phyloP scores from a whole-genome alignment of 2,329 filamentous ascomycete species.

The Fusarium annulatum region DNA sequence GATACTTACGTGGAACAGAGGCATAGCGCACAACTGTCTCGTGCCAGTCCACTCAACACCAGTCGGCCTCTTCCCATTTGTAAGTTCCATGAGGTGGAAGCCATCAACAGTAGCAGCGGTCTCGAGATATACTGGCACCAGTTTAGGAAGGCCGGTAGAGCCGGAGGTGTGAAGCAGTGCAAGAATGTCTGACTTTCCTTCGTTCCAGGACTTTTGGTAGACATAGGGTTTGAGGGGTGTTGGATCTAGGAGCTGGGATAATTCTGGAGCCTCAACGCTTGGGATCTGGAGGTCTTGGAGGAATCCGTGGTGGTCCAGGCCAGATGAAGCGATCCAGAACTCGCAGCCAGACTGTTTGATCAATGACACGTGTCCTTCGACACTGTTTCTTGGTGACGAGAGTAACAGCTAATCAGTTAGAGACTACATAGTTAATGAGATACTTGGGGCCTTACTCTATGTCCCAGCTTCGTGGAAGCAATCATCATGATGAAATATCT shows the following conservation, averaged over 20 bases:
- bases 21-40: not conserved
- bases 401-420: not conserved
- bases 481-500: not conserved
- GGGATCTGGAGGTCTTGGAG: not conserved
- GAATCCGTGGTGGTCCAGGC: not conserved
- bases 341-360: not conserved
- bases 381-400: not conserved
- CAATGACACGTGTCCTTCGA: not conserved
- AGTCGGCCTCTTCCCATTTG: not conserved
- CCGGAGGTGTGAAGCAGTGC: not conserved
- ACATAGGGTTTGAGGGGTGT: not conserved
- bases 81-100: not conserved
- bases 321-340: not conserved
- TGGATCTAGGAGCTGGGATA: not conserved
- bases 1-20: not conserved
- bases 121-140: not conserved
- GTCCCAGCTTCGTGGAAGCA: not conserved
- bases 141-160: not conserved
- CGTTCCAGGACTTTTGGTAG: not conserved
- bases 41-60: not conserved
- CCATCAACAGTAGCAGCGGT: not conserved
- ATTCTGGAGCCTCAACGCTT: not conserved
- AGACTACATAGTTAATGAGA: not conserved
- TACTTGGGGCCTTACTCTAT: not conserved
- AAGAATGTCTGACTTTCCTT: not conserved